These are phyloP conservation scores for Malus sieversii DNA, from an alignment of 306 rosid species.

Conservation along the genomic window DNA sequence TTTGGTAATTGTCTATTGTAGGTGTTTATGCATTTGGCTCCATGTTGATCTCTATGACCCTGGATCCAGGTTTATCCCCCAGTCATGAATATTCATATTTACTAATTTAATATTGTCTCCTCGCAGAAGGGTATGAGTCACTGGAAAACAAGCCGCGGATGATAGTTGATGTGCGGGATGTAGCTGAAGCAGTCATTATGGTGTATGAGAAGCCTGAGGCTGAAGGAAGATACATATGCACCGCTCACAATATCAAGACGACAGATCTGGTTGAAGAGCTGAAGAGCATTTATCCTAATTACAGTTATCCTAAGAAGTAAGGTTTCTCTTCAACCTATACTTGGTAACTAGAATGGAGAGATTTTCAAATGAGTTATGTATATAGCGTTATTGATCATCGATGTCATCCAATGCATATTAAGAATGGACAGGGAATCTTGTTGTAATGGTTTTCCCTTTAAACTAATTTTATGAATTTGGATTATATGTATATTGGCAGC, in stretches of 20 bases:
- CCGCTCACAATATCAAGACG: constrained; percentile 19
- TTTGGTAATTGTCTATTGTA: background rate
- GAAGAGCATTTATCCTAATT: constrained; percentile 44
- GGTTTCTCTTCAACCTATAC: background rate
- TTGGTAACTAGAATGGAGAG: background rate
- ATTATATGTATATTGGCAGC: background rate
- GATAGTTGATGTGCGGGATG: constrained; percentile 57
- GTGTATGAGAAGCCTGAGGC: constrained; percentile 62
- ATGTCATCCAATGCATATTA: background rate
- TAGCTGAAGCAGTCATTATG: constrained; percentile 54
- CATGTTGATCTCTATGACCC: background rate
- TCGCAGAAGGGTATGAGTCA: constrained; percentile 39
- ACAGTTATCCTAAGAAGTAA: constrained; percentile 61
- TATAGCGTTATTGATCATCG: background rate
- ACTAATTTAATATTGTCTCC: background rate
- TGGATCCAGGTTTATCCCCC: background rate
- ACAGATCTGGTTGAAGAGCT: constrained; percentile 47
- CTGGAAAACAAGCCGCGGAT: constrained; percentile 36
- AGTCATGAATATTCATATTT: background rate
- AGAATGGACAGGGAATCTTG: background rate
- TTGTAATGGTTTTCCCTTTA: background rate
- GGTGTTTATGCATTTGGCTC: background rate
- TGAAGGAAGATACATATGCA: constrained; percentile 65
- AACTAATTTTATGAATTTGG: background rate
- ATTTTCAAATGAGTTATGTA: background rate